These are phyloP conservation scores for Plasmodium gaboni DNA, from an alignment of 169 alveolate genomes.

Conservation along the genomic window DNA sequence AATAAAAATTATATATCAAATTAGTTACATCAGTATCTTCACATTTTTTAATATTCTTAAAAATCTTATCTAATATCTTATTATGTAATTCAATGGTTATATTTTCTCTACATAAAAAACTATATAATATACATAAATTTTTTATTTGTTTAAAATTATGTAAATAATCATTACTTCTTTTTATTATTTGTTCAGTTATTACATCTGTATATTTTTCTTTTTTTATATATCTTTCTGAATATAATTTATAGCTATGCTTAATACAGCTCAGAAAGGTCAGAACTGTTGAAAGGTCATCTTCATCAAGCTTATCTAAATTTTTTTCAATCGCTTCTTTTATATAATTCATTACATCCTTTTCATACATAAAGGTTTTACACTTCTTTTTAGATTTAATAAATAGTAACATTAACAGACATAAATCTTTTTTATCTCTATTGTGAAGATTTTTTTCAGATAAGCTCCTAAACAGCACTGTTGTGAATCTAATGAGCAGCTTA, in stretches of 20 bases:
- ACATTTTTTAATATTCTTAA: slow-evolving; percentile 29
- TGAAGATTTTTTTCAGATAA: background rate
- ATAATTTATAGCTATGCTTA: slow-evolving; percentile 35
- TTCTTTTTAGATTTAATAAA: slow-evolving; percentile 43
- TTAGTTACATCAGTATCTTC: slow-evolving; percentile 64
- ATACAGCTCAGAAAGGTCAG: slow-evolving; percentile 30
- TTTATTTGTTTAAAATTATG: slow-evolving; percentile 51
- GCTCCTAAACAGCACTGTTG: slow-evolving; percentile 32
- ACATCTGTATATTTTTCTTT: slow-evolving; percentile 10
- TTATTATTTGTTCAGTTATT: slow-evolving; percentile 28
- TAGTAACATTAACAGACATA: slow-evolving; percentile 46
- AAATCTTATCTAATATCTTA: slow-evolving; percentile 24
- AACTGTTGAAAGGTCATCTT: slow-evolving; percentile 64
- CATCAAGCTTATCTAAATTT: slow-evolving; percentile 52
- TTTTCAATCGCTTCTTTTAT: slow-evolving; percentile 37
- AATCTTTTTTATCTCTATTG: slow-evolving; percentile 26
- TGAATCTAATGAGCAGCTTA: slow-evolving; percentile 19
- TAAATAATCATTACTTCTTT: slow-evolving; percentile 46
- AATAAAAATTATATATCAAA: slow-evolving; percentile 48
- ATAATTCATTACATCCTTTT: slow-evolving; percentile 22
- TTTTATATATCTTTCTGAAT: slow-evolving; percentile 10
- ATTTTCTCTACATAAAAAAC: slow-evolving; percentile 64
- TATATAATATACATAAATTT: slow-evolving; percentile 58
- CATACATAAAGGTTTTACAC: slow-evolving; percentile 39
- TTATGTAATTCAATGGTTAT: slow-evolving; percentile 44